Evolutionary conservation across 148 eudicot genomes (phyloP), one percentile per base, ranked within the genome.

Genomic region (Oxyria digyna): DNA sequence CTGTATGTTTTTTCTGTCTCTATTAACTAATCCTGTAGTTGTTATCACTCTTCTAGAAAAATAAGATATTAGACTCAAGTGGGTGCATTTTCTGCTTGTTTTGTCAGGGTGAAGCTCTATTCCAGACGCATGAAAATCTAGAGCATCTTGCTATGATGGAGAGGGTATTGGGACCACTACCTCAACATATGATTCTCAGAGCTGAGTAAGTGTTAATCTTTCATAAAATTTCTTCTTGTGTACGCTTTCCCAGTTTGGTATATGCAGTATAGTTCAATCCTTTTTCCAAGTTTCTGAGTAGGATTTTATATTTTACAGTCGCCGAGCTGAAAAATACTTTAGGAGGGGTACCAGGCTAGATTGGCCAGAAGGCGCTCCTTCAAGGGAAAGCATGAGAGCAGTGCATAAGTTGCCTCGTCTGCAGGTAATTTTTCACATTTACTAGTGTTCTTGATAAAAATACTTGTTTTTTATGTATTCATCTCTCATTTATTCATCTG

Each of bases 311-410:
- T 65, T 64, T 45, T 77, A 76, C 82, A 91, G 97, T 70, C 76
- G 81, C 40, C 84, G 84, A 49, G 80, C 92, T 70, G 90, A 88
- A 66, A 84, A 80, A 70, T 91, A 91, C 46, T 88, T 91, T 78
- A 81, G 84, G 72, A 79, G 84, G 65, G 85, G 87, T 50, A 69
- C 84, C 66, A 79, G 87, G 62, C 77, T 91, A 62, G 79, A 87
- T 77, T 91, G 97, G 97, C 97, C 97, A 48, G 90, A 82, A 77
- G 96, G 96, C 59, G 91, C 96, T 23, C 79, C 77, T 27, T 85
- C 92, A 13, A 87, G 96, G 79, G 97, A 88, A 76, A 91, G 96
- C 59, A 83, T 83, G 46, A 80, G 85, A 77, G 87, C 97, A 49
- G 97, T 70, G 23, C 41, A 70, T 70, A 55, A 70, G 40, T 55